Percentiles rank a stretch among this genome's conserved stretches.
phyloP scores from a whole-genome alignment of 176 grass and related monocot genomes.

The Juncus inflexus region DNA sequence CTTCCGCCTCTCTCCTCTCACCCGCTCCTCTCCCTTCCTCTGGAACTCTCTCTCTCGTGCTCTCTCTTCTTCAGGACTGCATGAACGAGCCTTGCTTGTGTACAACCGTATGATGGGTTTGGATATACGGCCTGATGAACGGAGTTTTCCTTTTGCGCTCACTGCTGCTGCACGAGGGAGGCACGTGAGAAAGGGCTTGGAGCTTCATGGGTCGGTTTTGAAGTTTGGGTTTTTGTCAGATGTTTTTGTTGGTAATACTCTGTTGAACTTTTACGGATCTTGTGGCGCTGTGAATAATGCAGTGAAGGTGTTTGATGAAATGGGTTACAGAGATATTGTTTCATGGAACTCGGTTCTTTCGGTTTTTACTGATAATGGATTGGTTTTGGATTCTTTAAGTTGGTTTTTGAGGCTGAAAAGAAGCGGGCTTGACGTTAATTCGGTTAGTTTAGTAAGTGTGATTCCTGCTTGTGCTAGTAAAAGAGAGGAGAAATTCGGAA shows the following conservation, averaged over 20 bases:
- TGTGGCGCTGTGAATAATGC: slow-evolving; percentile 20
- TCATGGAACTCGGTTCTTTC: slow-evolving; percentile 82
- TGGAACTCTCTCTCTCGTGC: slow-evolving; percentile 87
- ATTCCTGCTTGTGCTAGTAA: slow-evolving; percentile 52
- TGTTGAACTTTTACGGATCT: slow-evolving; percentile 51
- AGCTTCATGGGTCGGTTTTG: slow-evolving; percentile 57
- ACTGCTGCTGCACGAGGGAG: slow-evolving; percentile 36
- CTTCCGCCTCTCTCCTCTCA: slow-evolving; percentile 40
- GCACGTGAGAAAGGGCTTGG: slow-evolving; percentile 39
- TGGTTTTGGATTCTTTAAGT: slow-evolving; percentile 29
- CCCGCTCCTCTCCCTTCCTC: slow-evolving; percentile 43
- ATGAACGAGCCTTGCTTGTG: slow-evolving; percentile 27
- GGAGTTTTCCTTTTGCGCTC: slow-evolving; percentile 67
- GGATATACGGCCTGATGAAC: slow-evolving; percentile 46
- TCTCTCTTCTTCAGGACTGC: slow-evolving; percentile 37
- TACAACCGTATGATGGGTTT: slow-evolving; percentile 54
- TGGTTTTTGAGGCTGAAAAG: slow-evolving; percentile 39
- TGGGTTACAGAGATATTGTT: slow-evolving; percentile 47
- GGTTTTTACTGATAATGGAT: slow-evolving; percentile 30
- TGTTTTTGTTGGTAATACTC: slow-evolving; percentile 66
- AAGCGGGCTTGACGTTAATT: slow-evolving; percentile 33
- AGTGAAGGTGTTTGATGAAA: slow-evolving; percentile 58
- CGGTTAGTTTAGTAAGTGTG: slow-evolving; percentile 49
- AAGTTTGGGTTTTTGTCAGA: slow-evolving; percentile 39
- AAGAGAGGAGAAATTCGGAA: slow-evolving; percentile 47